Conservation (phyloP, 202 grass and related monocot genomes). For the Setaria italica region DNA sequence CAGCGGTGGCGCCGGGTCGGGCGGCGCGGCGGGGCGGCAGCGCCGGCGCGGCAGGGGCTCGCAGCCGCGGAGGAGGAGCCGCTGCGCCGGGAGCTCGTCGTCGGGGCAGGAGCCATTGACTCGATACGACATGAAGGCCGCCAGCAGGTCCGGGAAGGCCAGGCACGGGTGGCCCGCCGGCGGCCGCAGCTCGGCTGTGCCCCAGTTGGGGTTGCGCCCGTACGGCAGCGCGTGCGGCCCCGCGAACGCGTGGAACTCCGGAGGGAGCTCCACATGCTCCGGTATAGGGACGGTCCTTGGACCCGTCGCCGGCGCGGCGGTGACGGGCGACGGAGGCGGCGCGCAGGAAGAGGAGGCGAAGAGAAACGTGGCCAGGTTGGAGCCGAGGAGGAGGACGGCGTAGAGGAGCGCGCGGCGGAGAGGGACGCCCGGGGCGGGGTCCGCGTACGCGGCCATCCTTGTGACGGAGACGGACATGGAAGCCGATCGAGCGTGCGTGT, state of each 20-base stretch:
- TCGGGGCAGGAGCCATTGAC: slow-evolving; percentile 37
- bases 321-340: not conserved
- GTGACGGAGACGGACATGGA: slow-evolving; percentile 3
- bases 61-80: slow-evolving; percentile 37
- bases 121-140: slow-evolving; percentile 12
- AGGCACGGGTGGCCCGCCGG: slow-evolving; percentile 26
- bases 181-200: slow-evolving; percentile 25
- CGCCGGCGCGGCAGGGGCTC: not conserved
- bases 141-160: slow-evolving; percentile 25
- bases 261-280: not conserved
- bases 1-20: not conserved
- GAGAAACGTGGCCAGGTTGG: slow-evolving; percentile 40
- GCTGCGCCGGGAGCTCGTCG: slow-evolving; percentile 17
- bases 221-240: slow-evolving; percentile 24
- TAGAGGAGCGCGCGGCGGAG: not conserved
- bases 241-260: slow-evolving; percentile 29
- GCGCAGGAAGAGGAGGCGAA: not conserved
- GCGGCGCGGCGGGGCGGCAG: slow-evolving; percentile 28
- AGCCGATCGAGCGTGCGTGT: not conserved
- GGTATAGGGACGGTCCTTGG: not conserved
- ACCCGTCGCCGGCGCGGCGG: not conserved
- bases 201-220: slow-evolving; percentile 26
- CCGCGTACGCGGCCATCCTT: not conserved
- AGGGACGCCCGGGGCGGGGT: not conserved
- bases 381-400: not conserved